Conservation (phyloP, 2,329 filamentous ascomycete species). For the Chalaropsis ovoidea region DNA sequence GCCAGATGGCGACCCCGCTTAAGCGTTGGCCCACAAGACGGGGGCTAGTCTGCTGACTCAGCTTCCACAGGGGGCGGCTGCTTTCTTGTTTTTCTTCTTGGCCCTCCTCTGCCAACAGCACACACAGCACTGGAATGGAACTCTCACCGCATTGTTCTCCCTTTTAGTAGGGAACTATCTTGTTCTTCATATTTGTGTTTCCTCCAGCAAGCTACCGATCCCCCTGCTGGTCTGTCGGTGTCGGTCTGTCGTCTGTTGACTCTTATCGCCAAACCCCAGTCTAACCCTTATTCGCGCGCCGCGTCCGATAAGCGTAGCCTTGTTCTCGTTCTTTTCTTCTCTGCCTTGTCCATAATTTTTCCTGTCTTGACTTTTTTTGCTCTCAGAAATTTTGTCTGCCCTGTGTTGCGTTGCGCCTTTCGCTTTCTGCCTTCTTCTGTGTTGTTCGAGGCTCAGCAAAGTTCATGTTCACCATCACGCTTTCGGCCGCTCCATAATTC, state of each 20-base stretch:
- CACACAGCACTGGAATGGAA: not conserved
- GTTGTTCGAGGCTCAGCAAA: not conserved
- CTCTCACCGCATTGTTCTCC: not conserved
- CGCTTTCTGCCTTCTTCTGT: not conserved
- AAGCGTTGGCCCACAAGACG: not conserved
- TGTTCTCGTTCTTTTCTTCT: not conserved
- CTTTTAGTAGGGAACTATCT: not conserved
- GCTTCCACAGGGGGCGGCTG: not conserved
- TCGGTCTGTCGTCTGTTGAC: not conserved
- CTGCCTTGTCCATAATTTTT: not conserved
- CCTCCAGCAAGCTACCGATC: not conserved
- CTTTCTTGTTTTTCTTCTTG: not conserved
- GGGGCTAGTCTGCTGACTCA: too few species aligned
- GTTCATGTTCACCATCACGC: not conserved
- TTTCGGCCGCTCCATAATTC: too few species aligned
- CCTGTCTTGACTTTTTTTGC: not conserved
- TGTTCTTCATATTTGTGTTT: not conserved
- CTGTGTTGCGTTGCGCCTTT: not conserved
- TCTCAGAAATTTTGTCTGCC: not conserved
- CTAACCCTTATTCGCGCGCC: not conserved
- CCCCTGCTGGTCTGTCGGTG: not conserved
- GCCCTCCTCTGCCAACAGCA: not conserved
- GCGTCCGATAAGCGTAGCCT: not conserved
- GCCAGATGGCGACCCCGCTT: not conserved
- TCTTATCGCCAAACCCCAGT: not conserved